Percentiles rank a stretch among this genome's conserved stretches.
These are phyloP conservation scores for Bolboschoenoplectus hybrid DNA, from an alignment of 202 grass and related monocot species.

Conservation along the genomic window DNA sequence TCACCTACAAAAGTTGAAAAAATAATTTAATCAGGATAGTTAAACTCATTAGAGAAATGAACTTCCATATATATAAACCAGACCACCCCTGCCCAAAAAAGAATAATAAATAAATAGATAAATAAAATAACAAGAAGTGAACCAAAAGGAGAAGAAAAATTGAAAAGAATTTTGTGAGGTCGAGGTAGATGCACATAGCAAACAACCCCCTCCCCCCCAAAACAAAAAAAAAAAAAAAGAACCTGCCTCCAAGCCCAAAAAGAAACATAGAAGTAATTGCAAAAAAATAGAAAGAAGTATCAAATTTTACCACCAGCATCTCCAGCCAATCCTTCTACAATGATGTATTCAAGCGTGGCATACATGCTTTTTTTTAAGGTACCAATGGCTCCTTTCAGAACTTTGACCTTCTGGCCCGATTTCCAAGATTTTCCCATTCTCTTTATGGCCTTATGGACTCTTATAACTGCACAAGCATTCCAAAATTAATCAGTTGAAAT, in stretches of 20 bases:
- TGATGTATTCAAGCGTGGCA: constrained; percentile 52
- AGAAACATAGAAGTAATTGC: background rate
- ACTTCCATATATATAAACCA: background rate
- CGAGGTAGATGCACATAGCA: too few relatives aligned
- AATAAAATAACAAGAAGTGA: too few relatives aligned
- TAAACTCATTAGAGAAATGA: background rate
- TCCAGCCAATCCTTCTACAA: constrained; percentile 55
- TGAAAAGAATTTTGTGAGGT: too few relatives aligned
- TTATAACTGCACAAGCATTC: constrained; percentile 39
- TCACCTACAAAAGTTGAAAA: constrained; percentile 47
- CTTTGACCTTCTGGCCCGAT: constrained; percentile 51
- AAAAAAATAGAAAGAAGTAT: constrained; percentile 13
- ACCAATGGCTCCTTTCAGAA: constrained; percentile 40
- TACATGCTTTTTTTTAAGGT: constrained; percentile 46
- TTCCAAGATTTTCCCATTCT: constrained; percentile 51
- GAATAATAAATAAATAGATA: background rate
- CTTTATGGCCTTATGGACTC: constrained; percentile 50
- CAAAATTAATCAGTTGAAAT: background rate
- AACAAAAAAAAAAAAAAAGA: background rate
- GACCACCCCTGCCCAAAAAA: background rate
- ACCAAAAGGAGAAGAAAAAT: too few relatives aligned
- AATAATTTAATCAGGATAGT: background rate
- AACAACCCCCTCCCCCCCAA: too few relatives aligned
- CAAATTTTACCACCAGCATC: constrained; percentile 52
- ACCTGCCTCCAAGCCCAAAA: background rate